Evolutionary conservation across 768 basidiomycete genomes (phyloP).

Genomic region (Leccinum variicolor): DNA sequence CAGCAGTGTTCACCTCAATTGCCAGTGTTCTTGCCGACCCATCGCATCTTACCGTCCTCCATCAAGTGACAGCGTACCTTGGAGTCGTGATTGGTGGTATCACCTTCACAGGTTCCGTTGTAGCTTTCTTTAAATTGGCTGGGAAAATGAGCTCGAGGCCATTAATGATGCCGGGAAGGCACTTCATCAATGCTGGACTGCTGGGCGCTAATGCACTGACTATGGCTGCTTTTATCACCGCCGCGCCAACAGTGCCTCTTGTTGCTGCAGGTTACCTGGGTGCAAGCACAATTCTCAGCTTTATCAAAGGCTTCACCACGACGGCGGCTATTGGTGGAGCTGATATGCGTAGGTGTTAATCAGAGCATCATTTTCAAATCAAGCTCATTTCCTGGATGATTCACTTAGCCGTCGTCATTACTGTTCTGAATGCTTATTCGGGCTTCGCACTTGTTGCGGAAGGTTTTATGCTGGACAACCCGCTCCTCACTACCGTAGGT

Average conservation of each 20-base stretch:
- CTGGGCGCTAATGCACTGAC: slow-evolving; percentile 67
- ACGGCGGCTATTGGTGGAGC: slow-evolving; percentile 92
- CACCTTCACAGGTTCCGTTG: slow-evolving; percentile 87
- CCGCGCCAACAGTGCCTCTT: slow-evolving; percentile 65
- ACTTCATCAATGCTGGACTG: slow-evolving; percentile 70
- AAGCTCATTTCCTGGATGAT: slow-evolving; percentile 4
- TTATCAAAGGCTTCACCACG: slow-evolving; percentile 82
- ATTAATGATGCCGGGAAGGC: slow-evolving; percentile 69
- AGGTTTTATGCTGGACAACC: slow-evolving; percentile 90
- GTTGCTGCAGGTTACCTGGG: slow-evolving; percentile 78
- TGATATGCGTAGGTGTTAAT: slow-evolving; percentile 74
- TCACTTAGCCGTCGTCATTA: slow-evolving; percentile 76
- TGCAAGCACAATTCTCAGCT: slow-evolving; percentile 71
- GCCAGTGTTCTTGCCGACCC: slow-evolving; percentile 74
- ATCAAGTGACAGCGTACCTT: slow-evolving; percentile 81
- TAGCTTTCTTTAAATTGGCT: slow-evolving; percentile 86
- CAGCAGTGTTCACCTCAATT: slow-evolving; percentile 84
- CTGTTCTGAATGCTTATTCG: slow-evolving; percentile 87
- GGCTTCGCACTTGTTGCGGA: slow-evolving; percentile 91
- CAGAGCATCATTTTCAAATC: neutral
- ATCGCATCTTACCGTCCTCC: slow-evolving; percentile 65
- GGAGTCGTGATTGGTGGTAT: slow-evolving; percentile 85
- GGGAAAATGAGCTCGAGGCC: slow-evolving; percentile 78
- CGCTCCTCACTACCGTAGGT: slow-evolving; percentile 78
- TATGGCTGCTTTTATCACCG: slow-evolving; percentile 74